Base-by-base conservation (phyloP, 495 filamentous ascomycete species). In the Evansstolkia leycettana region DNA sequence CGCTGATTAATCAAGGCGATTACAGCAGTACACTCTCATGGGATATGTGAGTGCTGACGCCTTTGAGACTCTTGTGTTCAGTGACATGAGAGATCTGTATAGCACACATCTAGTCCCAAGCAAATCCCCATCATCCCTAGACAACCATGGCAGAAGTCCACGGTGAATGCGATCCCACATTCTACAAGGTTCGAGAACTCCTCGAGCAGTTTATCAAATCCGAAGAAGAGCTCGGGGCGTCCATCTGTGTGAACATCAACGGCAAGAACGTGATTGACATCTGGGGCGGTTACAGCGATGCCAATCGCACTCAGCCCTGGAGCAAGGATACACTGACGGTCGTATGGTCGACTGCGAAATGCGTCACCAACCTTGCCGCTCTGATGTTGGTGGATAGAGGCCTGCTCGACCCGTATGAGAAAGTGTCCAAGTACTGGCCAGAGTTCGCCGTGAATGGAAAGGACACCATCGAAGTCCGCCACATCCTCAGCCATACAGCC, bases 271-370 rank as follows among this genome's bases (percentile, higher is more conserved):
- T 69, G 15, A 18, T 68, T 27, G 61, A 70, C 27, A 46, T 70
- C 35, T 70, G 65, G 65, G 64, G 57, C 30, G 67, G 67, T 10
- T 43, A 60, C 36, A 35, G 45, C 3, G 52, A 64, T 17, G 29
- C 37, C 11, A 41, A 38, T 1, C 39, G 39, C 2, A 52, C 51
- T 2, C 24, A 36, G 6, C 50, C 52, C 5, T 70, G 67, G 67
- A 29, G 40, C 5, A 34, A 60, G 12, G 43, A 67, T 38, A 69
- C 67, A 7, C 38, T 69, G 7, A 38, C 42, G 1, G 34, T 37
- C n/a, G 51, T 68, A 1, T 69, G 56, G 55, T 68, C 64, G 0
- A 52, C 42, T 34, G 52, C 53, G 19, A 70, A 70, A 37, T 47
- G 52, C 0, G 38, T 69, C 36, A 54, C 50, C 19, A 52, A 43